Conservation (phyloP, 805 yeast genomes). For the Zygosaccharomyces gambellarensis region DNA sequence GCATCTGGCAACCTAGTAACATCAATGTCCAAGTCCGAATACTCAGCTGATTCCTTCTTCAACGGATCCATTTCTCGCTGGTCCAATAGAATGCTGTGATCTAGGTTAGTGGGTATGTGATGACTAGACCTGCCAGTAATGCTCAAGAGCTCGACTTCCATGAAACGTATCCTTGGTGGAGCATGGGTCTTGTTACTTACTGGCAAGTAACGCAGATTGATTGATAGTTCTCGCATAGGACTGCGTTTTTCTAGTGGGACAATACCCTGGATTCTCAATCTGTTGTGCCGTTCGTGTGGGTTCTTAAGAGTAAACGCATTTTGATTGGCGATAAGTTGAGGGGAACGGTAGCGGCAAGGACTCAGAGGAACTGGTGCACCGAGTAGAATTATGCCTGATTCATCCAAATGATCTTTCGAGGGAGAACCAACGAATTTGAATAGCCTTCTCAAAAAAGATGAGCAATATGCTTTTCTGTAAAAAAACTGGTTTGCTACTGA, state of each 20-base stretch:
- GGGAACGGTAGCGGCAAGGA: conserved; percentile 35
- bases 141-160: conserved; percentile 29
- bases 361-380: not conserved
- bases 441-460: conserved; percentile 11
- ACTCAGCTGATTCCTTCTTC: not conserved
- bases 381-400: not conserved
- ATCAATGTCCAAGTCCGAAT: conserved; percentile 2
- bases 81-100: not conserved
- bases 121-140: conserved; percentile 32
- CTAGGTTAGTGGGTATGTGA: conserved; percentile 31
- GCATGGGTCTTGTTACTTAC: conserved; percentile 18
- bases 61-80: not conserved
- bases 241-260: conserved; percentile 27
- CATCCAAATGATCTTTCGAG: not conserved
- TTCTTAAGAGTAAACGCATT: conserved; percentile 30
- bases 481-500: conserved; percentile 9
- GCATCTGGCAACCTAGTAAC: not conserved
- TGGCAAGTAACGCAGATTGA: conserved; percentile 30
- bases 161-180: conserved; percentile 30
- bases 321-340: conserved; percentile 32
- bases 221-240: conserved; percentile 21
- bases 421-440: not conserved
- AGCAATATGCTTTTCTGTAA: conserved; percentile 11
- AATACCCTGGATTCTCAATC: conserved; percentile 22
- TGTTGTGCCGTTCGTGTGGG: conserved; percentile 31